Base-by-base conservation (phyloP, 768 basidiomycete genomes). In the Suillus decipiens region DNA sequence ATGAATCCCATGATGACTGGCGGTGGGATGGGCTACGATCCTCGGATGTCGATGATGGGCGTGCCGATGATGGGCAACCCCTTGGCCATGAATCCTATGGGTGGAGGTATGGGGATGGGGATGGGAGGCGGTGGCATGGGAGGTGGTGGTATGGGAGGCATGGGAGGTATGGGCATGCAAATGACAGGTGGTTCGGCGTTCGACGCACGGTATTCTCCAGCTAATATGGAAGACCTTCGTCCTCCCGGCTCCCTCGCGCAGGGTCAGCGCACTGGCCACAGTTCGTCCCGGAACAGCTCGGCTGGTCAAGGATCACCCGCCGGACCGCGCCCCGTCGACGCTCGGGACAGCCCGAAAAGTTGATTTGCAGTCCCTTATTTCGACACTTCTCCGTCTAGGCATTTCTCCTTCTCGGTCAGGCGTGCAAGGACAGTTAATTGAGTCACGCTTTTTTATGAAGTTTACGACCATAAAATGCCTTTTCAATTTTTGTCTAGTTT, bases 41-140 rank as follows among this genome's bases (percentile, higher is more conserved):
- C 90, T 63, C 83, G 89, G 42, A 89, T 91, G 88, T 90, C 90
- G 64, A 90, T 90, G 89, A 89, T 87, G 85, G 81, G 85, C 22
- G 87, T 89, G 85, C 82, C 84, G 15, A 86, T 88, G 84, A 88
- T 90, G 86, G 81, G 75, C 50, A 70, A 75, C 31, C 72, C 71
- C 54, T 69, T 78, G 67, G 68, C 67, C 39, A 76, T 78, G 68
- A 72, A 74, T 22, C 72, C 72, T 61, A 85, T 84, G 82, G 69
- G 87, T 63, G 73, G 73, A 15, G 72, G 73, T 57, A 86, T 83
- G 82, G 69, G 87, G 81, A 61, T 65, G 41, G 66, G 67, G 6
- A 71, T 71, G 69, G 64, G 72, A 1, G 63, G 63, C 7, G 68
- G 67, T 64, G 66, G 65, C 2, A 81, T 86, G 72, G 77, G 77